Conservation (phyloP, 352 stramenopile species). For the Phytophthora multivora region DNA sequence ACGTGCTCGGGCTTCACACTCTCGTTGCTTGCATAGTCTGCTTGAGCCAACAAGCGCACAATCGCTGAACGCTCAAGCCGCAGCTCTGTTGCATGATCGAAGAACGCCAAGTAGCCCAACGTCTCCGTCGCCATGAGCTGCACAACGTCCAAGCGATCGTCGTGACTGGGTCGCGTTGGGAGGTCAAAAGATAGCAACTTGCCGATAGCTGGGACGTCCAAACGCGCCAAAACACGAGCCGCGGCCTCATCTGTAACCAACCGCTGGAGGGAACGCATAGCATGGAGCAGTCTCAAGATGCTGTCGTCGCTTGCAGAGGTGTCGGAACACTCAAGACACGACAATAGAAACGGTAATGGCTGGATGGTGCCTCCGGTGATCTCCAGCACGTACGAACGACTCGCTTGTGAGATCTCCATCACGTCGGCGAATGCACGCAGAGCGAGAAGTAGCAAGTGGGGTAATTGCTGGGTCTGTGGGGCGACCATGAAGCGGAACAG, state of each 20-base stretch:
- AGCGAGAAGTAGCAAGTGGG: constrained; percentile 40
- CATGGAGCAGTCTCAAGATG: constrained; percentile 42
- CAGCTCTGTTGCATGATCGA: constrained; percentile 47
- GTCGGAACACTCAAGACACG: constrained; percentile 44
- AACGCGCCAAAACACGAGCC: constrained; percentile 31
- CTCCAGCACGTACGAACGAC: constrained; percentile 44
- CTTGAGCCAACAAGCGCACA: constrained; percentile 48
- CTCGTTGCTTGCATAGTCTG: constrained; percentile 37
- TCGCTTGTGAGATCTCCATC: constrained; percentile 49
- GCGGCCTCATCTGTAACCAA: constrained; percentile 62
- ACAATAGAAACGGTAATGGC: constrained; percentile 46
- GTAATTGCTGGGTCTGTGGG: constrained; percentile 34
- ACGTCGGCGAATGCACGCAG: constrained; percentile 61
- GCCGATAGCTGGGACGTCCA: constrained; percentile 41
- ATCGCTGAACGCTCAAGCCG: constrained; percentile 37
- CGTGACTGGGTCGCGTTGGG: constrained; percentile 15
- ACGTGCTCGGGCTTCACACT: constrained; percentile 39
- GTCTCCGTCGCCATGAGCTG: constrained; percentile 70
- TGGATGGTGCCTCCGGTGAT: constrained; percentile 34
- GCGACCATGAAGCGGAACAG: constrained; percentile 62
- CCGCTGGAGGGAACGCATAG: constrained; percentile 56
- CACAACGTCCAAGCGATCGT: constrained; percentile 35
- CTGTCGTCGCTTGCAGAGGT: constrained; percentile 16
- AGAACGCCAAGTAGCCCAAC: constrained; percentile 68
- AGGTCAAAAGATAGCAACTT: constrained; percentile 34